phyloP scores from a whole-genome alignment of 2,329 filamentous ascomycete species.

The Aspergillus vadensis region DNA sequence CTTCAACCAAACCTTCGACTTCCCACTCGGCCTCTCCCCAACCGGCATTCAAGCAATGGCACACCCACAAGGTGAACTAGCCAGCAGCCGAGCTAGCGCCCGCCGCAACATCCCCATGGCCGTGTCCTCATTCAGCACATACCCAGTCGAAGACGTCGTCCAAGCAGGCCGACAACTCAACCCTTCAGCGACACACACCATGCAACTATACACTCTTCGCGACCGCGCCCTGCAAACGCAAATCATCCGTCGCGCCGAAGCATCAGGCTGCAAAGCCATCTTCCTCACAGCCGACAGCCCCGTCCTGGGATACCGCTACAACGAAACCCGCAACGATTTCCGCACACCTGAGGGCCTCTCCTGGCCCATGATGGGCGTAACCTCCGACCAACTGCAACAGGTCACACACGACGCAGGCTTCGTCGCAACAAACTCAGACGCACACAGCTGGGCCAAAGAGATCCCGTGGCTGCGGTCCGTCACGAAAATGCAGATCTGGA shows the following conservation, averaged over 20 bases:
- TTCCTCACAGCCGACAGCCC: constrained; percentile 59
- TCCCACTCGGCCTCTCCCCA: constrained; percentile 58
- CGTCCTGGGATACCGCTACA: constrained; percentile 54
- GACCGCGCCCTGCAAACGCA: constrained; percentile 28
- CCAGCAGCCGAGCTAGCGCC: constrained; percentile 52
- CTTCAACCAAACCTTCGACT: constrained; percentile 44
- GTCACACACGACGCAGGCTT: constrained; percentile 27
- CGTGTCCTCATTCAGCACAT: constrained; percentile 51
- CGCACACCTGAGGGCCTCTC: constrained; percentile 44
- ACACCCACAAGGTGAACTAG: constrained; percentile 56
- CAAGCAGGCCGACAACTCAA: constrained; percentile 22
- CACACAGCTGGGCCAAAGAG: constrained; percentile 50
- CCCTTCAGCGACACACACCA: constrained; percentile 20
- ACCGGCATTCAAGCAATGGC: constrained; percentile 57
- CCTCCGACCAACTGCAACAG: constrained; percentile 27
- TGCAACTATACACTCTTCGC: constrained; percentile 31
- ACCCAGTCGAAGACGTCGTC: constrained; percentile 50
- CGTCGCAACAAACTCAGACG: constrained; percentile 23
- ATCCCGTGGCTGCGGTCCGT: constrained; percentile 53
- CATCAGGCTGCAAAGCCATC: constrained; percentile 50
- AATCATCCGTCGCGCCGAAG: constrained; percentile 33
- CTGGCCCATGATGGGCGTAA: constrained; percentile 40
- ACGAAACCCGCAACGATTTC: constrained; percentile 57
- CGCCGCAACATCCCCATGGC: constrained; percentile 49
- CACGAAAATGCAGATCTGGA: constrained; percentile 50